phyloP scores from a whole-genome alignment of 345 rosid genomes.

The Geranium brycei region DNA sequence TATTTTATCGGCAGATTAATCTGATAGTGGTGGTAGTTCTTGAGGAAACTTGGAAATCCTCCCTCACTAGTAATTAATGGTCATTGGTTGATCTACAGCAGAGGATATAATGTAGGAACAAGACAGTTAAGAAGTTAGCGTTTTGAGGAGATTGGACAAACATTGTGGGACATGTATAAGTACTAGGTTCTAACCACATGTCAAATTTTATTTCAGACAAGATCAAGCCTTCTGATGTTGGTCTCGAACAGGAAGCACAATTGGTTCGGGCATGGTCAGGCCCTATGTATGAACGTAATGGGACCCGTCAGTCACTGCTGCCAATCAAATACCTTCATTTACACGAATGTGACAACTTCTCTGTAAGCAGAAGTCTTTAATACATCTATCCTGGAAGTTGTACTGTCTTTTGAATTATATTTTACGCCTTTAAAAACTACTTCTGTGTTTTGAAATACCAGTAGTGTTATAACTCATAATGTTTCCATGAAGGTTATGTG shows the following conservation, averaged over 20 bases:
- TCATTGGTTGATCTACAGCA: too few relatives aligned
- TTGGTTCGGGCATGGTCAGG: slow-evolving; percentile 53
- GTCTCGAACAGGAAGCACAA: slow-evolving; percentile 90
- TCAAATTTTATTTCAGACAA: slow-evolving; percentile 46
- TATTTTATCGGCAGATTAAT: too few relatives aligned
- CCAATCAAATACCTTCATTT: slow-evolving; percentile 73
- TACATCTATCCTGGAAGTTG: neutral
- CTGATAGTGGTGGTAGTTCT: too few relatives aligned
- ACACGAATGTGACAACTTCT: slow-evolving; percentile 86
- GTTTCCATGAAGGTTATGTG: neutral
- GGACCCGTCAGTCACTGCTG: slow-evolving; percentile 46
- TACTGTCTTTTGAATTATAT: neutral
- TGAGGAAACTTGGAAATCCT: too few relatives aligned
- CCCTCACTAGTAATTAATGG: too few relatives aligned
- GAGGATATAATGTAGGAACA: too few relatives aligned
- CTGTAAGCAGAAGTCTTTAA: slow-evolving; percentile 38
- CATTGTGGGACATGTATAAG: neutral
- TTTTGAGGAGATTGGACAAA: too few relatives aligned
- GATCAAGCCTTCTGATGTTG: slow-evolving; percentile 94
- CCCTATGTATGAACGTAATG: slow-evolving; percentile 36
- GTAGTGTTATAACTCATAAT: neutral
- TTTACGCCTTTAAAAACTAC: neutral
- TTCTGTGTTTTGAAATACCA: neutral
- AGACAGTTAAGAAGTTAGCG: too few relatives aligned
- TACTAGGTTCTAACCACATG: too few relatives aligned